Evolutionary conservation across 768 basidiomycete species (phyloP), one percentile per base, ranked within the genome.

Genomic region (Solioccasus polychromus): DNA sequence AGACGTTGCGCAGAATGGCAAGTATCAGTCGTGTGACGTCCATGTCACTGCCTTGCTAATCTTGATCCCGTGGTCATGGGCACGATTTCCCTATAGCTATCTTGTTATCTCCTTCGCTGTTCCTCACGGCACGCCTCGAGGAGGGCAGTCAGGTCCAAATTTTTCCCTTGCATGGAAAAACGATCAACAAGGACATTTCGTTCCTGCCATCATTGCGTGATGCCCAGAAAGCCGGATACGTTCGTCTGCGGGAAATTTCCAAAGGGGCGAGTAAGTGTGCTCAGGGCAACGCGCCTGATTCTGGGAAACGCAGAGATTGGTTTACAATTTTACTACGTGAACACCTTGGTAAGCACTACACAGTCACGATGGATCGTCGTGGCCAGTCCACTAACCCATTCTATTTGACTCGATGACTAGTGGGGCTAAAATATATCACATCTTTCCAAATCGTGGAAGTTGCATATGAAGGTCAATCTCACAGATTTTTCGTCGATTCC

Each of bases 391-490:
- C 44, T 52, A 37, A 51, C 24, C 26, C 19, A 20, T 46, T 37
- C 36, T 18, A 31, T 42, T 39, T 34, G 41, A 40, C 52, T 25
- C n/a, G n/a, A 22, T 40, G n/a, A 38, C 46, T 6, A 92, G 90
- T 90, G 35, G 82, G 85, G 57, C 69, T 88, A 12, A 87, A 81
- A 59, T 87, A 83, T 58, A 66, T 90, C 50, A 78, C 79, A 10
- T 62, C 69, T 30, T 70, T 69, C 8, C 88, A 92, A 60, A 64
- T 76, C 5, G 47, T 91, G 34, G 75, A 85, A 49, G 71, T 88
- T 17, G 50, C 55, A 15, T 91, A 85, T 58, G 86, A 91, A 68
- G 79, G 82, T 22, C 59, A 55, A 32, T 58, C 50, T 12, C 82
- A 83, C 31, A 72, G 70, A 41, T 91, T 90, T 61, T 60, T 66